Evolutionary conservation across 140 eudicot genomes (phyloP).

Genomic region (Erigeron philadelphicus): DNA sequence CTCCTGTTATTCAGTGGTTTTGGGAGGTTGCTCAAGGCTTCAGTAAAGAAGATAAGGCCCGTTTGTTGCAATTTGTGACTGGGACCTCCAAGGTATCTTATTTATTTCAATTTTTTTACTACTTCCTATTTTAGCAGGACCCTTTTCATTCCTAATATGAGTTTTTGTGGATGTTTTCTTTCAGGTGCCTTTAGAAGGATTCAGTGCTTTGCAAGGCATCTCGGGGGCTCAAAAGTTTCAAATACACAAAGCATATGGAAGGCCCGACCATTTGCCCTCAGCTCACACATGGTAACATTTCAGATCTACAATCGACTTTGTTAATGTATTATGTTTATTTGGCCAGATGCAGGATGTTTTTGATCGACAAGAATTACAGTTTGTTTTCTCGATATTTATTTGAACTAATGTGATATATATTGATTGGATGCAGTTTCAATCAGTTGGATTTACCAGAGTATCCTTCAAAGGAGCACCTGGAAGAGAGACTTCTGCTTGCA

Average conservation of each 20-base stretch:
- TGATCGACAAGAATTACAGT: background rate
- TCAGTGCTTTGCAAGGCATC: slow-evolving; percentile 94
- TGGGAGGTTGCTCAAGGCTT: slow-evolving; percentile 96
- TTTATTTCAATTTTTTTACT: background rate
- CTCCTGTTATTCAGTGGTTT: slow-evolving; percentile 96
- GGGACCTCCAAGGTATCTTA: slow-evolving; percentile 88
- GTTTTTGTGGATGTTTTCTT: background rate
- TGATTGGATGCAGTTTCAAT: slow-evolving; percentile 70
- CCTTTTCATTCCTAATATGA: background rate
- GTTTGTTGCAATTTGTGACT: slow-evolving; percentile 88
- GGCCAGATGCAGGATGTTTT: background rate
- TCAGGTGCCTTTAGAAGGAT: slow-evolving; percentile 98
- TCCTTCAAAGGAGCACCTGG: slow-evolving; percentile 77
- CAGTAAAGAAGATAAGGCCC: slow-evolving; percentile 98
- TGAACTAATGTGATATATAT: background rate
- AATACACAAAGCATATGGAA: slow-evolving; percentile 96
- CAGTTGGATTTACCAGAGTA: slow-evolving; percentile 94
- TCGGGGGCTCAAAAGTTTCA: slow-evolving; percentile 97
- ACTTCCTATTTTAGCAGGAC: background rate
- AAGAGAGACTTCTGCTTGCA: slow-evolving; percentile 84
- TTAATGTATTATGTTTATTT: background rate
- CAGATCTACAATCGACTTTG: background rate
- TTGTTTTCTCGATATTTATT: background rate
- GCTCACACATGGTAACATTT: slow-evolving; percentile 88
- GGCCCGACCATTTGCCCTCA: slow-evolving; percentile 86